These are phyloP conservation scores for Didymella keratinophila DNA, from an alignment of 2,329 filamentous ascomycete species.

Conservation along the genomic window DNA sequence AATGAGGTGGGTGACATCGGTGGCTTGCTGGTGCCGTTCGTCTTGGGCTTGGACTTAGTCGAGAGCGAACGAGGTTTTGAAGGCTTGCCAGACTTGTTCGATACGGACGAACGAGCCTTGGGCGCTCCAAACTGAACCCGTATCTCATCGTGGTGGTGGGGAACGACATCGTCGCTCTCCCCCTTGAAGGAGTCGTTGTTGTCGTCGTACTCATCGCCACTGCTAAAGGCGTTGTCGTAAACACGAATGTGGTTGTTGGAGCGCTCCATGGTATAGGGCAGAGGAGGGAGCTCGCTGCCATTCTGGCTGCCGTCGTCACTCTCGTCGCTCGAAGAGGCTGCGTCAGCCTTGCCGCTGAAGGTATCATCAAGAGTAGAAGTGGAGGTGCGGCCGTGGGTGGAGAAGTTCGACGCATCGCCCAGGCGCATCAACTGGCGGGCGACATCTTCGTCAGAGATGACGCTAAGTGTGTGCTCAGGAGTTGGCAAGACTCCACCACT, in stretches of 20 bases:
- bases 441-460: constrained; percentile 97
- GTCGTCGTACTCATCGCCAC: constrained; percentile 67
- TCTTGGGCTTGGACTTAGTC: constrained; percentile 60
- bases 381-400: constrained; percentile 83
- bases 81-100: constrained; percentile 52
- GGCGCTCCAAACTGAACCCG: constrained; percentile 54
- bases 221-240: constrained; percentile 61
- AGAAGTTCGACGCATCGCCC: constrained; percentile 91
- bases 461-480: constrained; percentile 96
- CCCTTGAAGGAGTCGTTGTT: constrained; percentile 63
- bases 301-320: constrained; percentile 79
- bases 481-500: constrained; percentile 77
- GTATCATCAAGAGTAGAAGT: constrained; percentile 93
- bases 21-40: constrained; percentile 50
- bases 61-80: constrained; percentile 53
- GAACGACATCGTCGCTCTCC: constrained; percentile 59
- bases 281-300: constrained; percentile 54
- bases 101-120: constrained; percentile 49
- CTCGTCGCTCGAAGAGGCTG: constrained; percentile 55
- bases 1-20: constrained; percentile 67
- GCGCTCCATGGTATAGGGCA: constrained; percentile 40
- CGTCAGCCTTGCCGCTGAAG: constrained; percentile 87
- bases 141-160: constrained; percentile 45
- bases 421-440: constrained; percentile 96
- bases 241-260: constrained; percentile 52